Evolutionary conservation across 1,139 yeast genomes (phyloP), one percentile per base, ranked within the genome.

Genomic region (Eremothecium coryli): DNA sequence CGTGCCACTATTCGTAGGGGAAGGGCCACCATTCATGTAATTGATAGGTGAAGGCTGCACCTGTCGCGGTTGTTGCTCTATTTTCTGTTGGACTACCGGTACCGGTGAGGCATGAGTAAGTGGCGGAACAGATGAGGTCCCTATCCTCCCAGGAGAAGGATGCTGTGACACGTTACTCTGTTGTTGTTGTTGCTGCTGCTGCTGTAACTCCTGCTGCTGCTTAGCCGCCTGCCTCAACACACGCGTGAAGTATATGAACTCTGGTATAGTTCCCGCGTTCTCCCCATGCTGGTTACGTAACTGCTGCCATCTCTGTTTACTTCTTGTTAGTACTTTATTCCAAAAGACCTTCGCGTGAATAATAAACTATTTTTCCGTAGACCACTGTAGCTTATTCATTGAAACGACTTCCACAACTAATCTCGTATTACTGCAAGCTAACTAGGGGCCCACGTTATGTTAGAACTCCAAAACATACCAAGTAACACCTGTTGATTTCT

Each of bases 271-370:
- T 8, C 67, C 66, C 1, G 76, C 82, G 43, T 69, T 73, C 31
- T 74, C 80, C n/a, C 82, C 82, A 48, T 64, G 73, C 48, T 76
- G 79, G 37, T 66, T 65, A 39, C 73, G 67, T 44, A 76, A 60
- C 50, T 72, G 78, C 44, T 73, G 75, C 81, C 82, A 75, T 41
- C 81, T 70, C 54, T 65, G 31, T 26, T 15, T n/a, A 22, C 25
- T 34, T 15, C 5, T 22, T 20, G 44, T 39, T 38, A 38, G 45
- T 42, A 36, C 28, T 29, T 21, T 12, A 17, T 14, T 20, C 10
- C 22, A 8, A 20, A 20, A 7, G 7, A 11, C 16, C 12, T 12
- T 22, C 24, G 24, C 24, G 24, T 11, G 24, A 11, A 22, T 13
- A 22, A 11, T 11, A 13, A 11, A 11, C 24, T 22, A 11, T 22